phyloP scores from a whole-genome alignment of 495 filamentous ascomycete genomes.

The Hypoxylon subgilvum region DNA sequence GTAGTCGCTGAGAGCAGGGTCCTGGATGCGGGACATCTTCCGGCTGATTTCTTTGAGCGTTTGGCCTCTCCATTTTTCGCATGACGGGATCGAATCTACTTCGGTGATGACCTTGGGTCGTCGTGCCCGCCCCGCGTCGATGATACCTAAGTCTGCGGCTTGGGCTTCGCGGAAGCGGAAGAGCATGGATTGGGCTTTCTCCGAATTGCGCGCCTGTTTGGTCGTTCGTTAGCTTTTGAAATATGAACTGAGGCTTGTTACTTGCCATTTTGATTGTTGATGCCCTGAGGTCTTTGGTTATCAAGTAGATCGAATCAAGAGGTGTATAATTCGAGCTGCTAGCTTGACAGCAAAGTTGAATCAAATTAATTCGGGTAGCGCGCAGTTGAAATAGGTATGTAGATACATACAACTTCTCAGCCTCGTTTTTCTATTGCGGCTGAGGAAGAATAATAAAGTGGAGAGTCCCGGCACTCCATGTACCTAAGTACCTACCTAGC shows the following conservation, averaged over 20 bases:
- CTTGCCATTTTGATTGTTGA: constrained; percentile 41
- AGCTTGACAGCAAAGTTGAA: no score
- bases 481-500: constrained; percentile 1
- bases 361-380: no score
- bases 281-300: background rate
- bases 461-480: background rate
- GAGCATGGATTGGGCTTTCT: constrained; percentile 99
- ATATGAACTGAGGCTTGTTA: background rate
- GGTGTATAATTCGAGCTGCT: no score
- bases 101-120: constrained; percentile 88
- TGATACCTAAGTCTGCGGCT: constrained; percentile 93
- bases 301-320: background rate
- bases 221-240: constrained; percentile 5
- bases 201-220: constrained; percentile 72
- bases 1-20: constrained; percentile 83
- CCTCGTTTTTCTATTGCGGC: constrained; percentile 28
- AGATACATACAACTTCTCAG: constrained; percentile 20
- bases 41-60: constrained; percentile 96
- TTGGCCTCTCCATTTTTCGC: constrained; percentile 98
- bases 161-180: constrained; percentile 99
- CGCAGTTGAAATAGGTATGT: no score
- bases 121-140: constrained; percentile 87
- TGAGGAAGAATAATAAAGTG: constrained; percentile 8
- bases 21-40: constrained; percentile 95
- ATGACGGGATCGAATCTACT: constrained; percentile 79